These are phyloP conservation scores for Tetrahymena elliotti DNA, from an alignment of 73 alveolate species.

Conservation along the genomic window DNA sequence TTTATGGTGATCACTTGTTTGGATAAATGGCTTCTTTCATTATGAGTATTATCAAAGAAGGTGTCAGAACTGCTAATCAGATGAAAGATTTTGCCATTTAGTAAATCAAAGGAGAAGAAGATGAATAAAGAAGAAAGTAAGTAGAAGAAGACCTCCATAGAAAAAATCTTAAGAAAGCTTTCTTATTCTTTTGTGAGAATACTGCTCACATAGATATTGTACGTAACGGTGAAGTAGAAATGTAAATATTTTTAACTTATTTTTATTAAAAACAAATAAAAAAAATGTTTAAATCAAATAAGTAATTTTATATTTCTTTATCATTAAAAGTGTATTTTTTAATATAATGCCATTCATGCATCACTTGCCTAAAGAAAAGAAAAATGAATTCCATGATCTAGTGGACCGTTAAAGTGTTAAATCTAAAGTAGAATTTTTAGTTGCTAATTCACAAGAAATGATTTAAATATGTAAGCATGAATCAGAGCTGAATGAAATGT, in stretches of 20 bases:
- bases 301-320: too few relatives aligned
- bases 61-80: slow-evolving; percentile 14
- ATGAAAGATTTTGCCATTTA: slow-evolving; percentile 1
- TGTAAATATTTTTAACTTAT: not conserved
- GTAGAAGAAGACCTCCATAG: slow-evolving; percentile 7
- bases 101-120: not conserved
- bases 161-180: slow-evolving; percentile 14
- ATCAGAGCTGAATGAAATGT: not conserved
- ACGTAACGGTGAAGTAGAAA: slow-evolving; percentile 33
- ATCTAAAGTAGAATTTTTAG: slow-evolving; percentile 40
- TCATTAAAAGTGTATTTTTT: slow-evolving; percentile 16
- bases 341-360: slow-evolving; percentile 28
- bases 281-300: not conserved
- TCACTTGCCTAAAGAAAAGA: slow-evolving; percentile 34
- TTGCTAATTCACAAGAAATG: slow-evolving; percentile 33
- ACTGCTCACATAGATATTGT: slow-evolving; percentile 27
- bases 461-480: slow-evolving; percentile 49
- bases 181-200: slow-evolving; percentile 26
- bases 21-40: slow-evolving; percentile 40
- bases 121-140: slow-evolving; percentile 8
- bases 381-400: slow-evolving; percentile 36
- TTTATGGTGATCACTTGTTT: slow-evolving; percentile 43
- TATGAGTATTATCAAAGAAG: slow-evolving; percentile 29
- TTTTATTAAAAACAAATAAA: not conserved
- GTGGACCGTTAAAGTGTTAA: slow-evolving; percentile 50